Percentiles rank a stretch among this genome's conserved stretches.
Conservation (phyloP, 192 early-diverging fungal genomes). For the Chytriomyces sp. region DNA sequence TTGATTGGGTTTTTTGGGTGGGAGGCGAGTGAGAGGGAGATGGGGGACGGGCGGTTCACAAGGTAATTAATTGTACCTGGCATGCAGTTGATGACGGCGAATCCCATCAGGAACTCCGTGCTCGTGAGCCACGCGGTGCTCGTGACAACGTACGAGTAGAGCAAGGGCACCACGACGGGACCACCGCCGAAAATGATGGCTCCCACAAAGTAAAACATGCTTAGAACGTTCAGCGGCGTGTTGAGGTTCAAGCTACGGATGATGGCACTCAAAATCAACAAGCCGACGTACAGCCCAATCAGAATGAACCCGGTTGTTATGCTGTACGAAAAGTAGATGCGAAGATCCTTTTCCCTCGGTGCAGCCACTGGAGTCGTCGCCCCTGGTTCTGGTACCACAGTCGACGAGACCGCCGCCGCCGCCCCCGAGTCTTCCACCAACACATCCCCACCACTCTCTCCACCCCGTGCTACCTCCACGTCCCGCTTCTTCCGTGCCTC, state of each 20-base stretch:
- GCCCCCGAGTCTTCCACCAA: not conserved
- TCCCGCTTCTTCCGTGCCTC: not conserved
- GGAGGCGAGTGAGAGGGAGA: too few relatives aligned
- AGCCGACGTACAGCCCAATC: constrained; percentile 44
- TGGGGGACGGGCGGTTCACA: constrained; percentile 42
- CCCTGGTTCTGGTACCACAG: not conserved
- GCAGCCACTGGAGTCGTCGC: not conserved
- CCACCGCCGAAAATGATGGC: constrained; percentile 70
- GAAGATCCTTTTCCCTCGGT: not conserved
- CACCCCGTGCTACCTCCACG: not conserved
- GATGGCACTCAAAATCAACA: constrained; percentile 55
- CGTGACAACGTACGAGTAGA: constrained; percentile 51
- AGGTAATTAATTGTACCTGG: constrained; percentile 32
- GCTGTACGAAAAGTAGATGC: constrained; percentile 26
- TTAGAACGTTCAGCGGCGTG: constrained; percentile 35
- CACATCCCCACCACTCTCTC: not conserved
- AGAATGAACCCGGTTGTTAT: constrained; percentile 34
- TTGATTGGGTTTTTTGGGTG: constrained; percentile 18
- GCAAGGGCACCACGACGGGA: constrained; percentile 63
- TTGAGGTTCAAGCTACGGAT: constrained; percentile 25
- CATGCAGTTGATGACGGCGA: constrained; percentile 63
- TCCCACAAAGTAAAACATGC: constrained; percentile 63
- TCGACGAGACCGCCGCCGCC: not conserved
- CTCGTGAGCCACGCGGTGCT: constrained; percentile 53
- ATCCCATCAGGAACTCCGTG: constrained; percentile 63